A percentile compares a stretch with the other conserved stretches of the same genome.
Conservation (phyloP, 306 rosid genomes). For the Fagus crenata region DNA sequence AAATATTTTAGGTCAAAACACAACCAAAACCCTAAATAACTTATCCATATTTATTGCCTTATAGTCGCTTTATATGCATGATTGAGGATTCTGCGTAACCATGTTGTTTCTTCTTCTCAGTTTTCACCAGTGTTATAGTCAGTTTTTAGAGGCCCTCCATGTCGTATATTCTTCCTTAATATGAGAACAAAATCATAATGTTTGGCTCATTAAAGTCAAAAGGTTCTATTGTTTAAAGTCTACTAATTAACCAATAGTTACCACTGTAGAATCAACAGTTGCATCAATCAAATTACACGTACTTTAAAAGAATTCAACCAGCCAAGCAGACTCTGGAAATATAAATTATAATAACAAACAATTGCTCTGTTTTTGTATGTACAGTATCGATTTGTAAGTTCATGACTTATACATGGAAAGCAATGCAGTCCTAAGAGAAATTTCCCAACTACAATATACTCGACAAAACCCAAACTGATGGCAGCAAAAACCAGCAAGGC, state of each 20-base stretch:
- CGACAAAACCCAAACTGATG: conserved; percentile 11
- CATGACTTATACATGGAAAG: conserved; percentile 21
- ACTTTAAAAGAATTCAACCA: not conserved
- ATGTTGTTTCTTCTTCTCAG: too few species aligned
- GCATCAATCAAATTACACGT: not conserved
- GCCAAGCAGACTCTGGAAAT: not conserved
- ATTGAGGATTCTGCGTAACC: too few species aligned
- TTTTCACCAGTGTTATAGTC: too few species aligned
- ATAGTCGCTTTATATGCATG: too few species aligned
- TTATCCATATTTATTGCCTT: too few species aligned
- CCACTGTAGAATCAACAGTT: not conserved
- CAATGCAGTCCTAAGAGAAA: conserved; percentile 12
- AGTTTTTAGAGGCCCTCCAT: too few species aligned
- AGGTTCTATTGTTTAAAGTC: too few species aligned
- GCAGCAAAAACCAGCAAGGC: conserved; percentile 29
- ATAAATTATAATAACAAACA: conserved; percentile 17
- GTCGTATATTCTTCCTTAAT: not conserved
- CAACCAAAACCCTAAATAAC: too few species aligned
- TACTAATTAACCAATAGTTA: too few species aligned
- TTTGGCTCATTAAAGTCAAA: not conserved
- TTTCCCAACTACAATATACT: conserved; percentile 4
- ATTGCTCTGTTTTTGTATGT: conserved; percentile 31
- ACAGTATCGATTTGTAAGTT: conserved; percentile 32
- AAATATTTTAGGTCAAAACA: too few species aligned
- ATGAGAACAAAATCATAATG: not conserved